A percentile compares a stretch with the other conserved stretches of the same genome.
Evolutionary conservation across 805 yeast genomes (phyloP).

Genomic region (Barnettozyma populi): DNA sequence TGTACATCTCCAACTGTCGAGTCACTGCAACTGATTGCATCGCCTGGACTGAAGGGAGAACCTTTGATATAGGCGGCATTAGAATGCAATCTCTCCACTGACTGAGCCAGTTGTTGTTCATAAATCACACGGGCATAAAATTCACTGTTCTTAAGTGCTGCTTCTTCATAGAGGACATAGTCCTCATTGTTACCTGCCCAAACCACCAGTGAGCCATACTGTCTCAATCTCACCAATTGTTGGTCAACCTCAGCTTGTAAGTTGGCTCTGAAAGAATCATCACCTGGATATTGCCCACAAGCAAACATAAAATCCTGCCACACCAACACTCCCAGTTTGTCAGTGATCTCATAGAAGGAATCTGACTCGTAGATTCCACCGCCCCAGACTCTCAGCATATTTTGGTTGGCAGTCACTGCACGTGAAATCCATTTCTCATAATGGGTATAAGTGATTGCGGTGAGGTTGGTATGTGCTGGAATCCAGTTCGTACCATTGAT

Average conservation of each 20-base stretch:
- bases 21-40: slow-evolving; percentile 31
- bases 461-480: slow-evolving; percentile 14
- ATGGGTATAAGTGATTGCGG: slow-evolving; percentile 9
- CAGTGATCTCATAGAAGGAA: slow-evolving; percentile 13
- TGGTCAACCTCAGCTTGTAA: slow-evolving; percentile 34
- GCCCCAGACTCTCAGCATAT: slow-evolving; percentile 21
- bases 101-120: slow-evolving; percentile 24
- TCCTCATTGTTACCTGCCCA: slow-evolving; percentile 21
- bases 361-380: slow-evolving; percentile 19
- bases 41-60: slow-evolving; percentile 42
- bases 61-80: slow-evolving; percentile 41
- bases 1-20: slow-evolving; percentile 44
- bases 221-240: slow-evolving; percentile 38
- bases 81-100: slow-evolving; percentile 46
- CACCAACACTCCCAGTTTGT: slow-evolving; percentile 30
- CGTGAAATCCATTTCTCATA: slow-evolving; percentile 12
- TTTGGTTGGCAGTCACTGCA: slow-evolving; percentile 13
- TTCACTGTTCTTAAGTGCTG: slow-evolving; percentile 10
- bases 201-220: slow-evolving; percentile 32
- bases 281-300: slow-evolving; percentile 49
- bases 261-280: slow-evolving; percentile 29
- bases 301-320: slow-evolving; percentile 59
- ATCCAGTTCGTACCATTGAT: slow-evolving; percentile 20
- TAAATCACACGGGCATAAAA: slow-evolving; percentile 16
- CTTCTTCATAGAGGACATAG: slow-evolving; percentile 14